Conservation (phyloP, 2,329 filamentous ascomycete species). For the Magnaporthiopsis poae region DNA sequence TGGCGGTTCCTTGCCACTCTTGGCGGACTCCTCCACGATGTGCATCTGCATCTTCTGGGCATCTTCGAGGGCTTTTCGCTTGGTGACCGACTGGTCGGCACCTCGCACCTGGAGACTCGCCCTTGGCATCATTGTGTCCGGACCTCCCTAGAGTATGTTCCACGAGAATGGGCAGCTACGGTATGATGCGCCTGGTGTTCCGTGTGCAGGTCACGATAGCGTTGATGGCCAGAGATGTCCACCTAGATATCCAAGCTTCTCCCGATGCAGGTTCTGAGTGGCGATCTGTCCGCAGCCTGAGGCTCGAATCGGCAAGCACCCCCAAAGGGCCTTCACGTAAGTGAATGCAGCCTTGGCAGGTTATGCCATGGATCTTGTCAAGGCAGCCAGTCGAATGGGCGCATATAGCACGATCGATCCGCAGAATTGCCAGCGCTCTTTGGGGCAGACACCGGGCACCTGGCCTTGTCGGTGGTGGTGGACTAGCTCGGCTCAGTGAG, state of each 20-base stretch:
- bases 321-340: background rate
- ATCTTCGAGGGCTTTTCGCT: conserved; percentile 48
- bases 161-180: background rate
- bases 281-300: background rate
- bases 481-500: background rate
- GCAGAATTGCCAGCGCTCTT: background rate
- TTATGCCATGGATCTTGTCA: background rate
- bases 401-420: background rate
- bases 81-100: conserved; percentile 17
- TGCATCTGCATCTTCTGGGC: conserved; percentile 52
- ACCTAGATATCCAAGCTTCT: background rate
- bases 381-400: background rate
- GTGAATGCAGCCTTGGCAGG: background rate
- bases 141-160: background rate
- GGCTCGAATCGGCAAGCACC: background rate
- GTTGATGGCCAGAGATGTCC: background rate
- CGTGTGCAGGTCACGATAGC: background rate
- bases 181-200: background rate
- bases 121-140: conserved; percentile 14
- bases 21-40: conserved; percentile 48
- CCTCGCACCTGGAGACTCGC: conserved; percentile 22
- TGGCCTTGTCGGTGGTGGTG: background rate
- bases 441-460: background rate
- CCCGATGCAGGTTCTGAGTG: background rate
- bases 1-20: conserved; percentile 45